phyloP scores from a whole-genome alignment of 139 green algal genomes.

The Micractinium sp. region DNA sequence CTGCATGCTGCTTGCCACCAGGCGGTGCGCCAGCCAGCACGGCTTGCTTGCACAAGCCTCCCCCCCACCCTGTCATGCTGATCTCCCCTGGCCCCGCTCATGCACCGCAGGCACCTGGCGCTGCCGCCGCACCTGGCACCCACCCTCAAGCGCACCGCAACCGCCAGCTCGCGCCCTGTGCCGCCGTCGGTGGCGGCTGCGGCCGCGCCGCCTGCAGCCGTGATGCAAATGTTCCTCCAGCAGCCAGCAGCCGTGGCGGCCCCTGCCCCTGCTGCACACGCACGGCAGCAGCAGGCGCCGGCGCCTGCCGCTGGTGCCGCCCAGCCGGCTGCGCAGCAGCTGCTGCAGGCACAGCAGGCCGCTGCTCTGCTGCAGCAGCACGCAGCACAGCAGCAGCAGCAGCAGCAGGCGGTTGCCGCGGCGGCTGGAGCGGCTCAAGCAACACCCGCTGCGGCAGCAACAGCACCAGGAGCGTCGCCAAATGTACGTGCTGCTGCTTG shows the following conservation, averaged over 20 bases:
- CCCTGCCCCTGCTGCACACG: neutral
- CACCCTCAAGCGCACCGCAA: conserved; percentile 3
- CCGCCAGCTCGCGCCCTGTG: neutral
- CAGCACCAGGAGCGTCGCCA: neutral
- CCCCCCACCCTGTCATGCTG: neutral
- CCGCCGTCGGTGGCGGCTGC: neutral
- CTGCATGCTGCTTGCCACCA: no score
- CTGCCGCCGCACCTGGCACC: conserved; percentile 22
- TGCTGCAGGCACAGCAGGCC: conserved; percentile 17
- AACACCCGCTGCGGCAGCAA: no score
- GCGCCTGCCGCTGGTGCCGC: neutral
- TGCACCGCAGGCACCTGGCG: neutral
- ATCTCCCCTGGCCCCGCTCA: neutral
- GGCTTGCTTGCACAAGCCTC: neutral
- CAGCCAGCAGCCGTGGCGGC: neutral
- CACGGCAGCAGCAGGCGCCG: neutral
- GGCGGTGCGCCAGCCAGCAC: neutral
- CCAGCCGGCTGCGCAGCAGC: neutral
- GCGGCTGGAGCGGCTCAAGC: neutral
- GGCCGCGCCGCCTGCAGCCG: neutral
- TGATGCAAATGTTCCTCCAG: conserved; percentile 29
- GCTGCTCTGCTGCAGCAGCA: neutral
- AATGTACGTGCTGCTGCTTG: neutral
- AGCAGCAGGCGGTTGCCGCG: neutral
- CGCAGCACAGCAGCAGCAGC: conserved; percentile 26